A percentile compares a stretch with the other conserved stretches of the same genome.
phyloP scores from a whole-genome alignment of 2,329 filamentous ascomycete species.

The Diaporthe ampelina region DNA sequence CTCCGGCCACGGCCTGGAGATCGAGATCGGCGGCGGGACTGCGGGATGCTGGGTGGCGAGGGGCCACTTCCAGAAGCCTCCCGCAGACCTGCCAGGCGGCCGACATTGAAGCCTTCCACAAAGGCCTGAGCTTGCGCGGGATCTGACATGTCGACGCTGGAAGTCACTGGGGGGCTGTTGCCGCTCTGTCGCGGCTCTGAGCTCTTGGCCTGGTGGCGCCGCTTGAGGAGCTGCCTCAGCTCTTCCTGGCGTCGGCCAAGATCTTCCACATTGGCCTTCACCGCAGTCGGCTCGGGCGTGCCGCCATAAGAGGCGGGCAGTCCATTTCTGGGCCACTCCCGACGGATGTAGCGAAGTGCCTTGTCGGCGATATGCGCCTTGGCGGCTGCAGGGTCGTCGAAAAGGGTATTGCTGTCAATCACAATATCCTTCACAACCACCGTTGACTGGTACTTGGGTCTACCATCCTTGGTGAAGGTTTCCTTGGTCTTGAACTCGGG shows the following conservation, averaged over 20 bases:
- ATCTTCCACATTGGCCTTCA: background rate
- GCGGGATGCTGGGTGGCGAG: background rate
- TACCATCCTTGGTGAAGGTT: conserved; percentile 2
- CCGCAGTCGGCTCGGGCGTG: background rate
- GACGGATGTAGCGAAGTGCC: conserved; percentile 35
- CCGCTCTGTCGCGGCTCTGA: background rate
- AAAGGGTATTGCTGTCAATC: conserved; percentile 12
- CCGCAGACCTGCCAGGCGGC: conserved; percentile 29
- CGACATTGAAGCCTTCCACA: conserved; percentile 44
- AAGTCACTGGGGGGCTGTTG: background rate
- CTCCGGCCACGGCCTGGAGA: conserved; percentile 5
- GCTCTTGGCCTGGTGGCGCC: conserved; percentile 23
- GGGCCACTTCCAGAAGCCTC: background rate
- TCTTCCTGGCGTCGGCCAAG: background rate
- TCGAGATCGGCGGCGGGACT: conserved; percentile 19
- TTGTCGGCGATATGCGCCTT: conserved; percentile 39
- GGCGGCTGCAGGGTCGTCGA: conserved; percentile 15
- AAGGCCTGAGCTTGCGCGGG: conserved; percentile 42
- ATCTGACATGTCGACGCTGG: conserved; percentile 38
- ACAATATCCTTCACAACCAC: conserved; percentile 31
- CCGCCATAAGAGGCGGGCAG: background rate
- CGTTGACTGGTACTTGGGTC: conserved; percentile 31
- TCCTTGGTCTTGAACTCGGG: conserved; percentile 30
- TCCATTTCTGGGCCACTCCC: conserved; percentile 22
- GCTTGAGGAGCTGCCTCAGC: conserved; percentile 30